Evolutionary conservation across 345 rosid genomes (phyloP).

Genomic region (Viola odorata): DNA sequence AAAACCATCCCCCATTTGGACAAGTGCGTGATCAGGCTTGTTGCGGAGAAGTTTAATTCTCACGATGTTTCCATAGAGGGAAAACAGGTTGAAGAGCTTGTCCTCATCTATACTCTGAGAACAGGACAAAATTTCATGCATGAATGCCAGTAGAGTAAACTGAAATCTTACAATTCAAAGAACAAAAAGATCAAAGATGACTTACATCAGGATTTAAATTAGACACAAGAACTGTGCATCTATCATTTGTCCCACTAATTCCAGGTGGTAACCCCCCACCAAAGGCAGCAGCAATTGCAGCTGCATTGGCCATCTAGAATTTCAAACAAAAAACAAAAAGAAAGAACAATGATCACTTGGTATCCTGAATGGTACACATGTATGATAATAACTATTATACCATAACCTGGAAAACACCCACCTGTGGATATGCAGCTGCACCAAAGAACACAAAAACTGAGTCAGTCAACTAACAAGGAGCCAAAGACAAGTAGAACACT

Average conservation of each 20-base stretch:
- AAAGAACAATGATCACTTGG: conserved; percentile 6
- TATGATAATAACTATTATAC: conserved; percentile 17
- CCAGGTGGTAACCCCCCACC: conserved; percentile 98
- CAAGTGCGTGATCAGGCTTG: conserved; percentile 96
- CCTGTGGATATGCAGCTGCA: conserved; percentile 94
- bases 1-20: conserved; percentile 98
- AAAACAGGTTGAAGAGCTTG: conserved; percentile 91
- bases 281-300: conserved; percentile 94
- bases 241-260: conserved; percentile 85
- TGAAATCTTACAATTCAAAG: background rate
- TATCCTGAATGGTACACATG: conserved; percentile 7
- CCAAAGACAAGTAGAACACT: conserved; percentile 12
- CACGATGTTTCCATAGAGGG: conserved; percentile 91
- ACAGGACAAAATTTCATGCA: conserved; percentile 14
- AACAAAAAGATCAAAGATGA: conserved; percentile 6
- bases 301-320: conserved; percentile 73
- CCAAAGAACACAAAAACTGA: conserved; percentile 9
- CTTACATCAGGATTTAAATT: conserved; percentile 89
- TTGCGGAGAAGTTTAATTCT: conserved; percentile 89
- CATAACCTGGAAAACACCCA: conserved; percentile 39
- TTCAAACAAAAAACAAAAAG: background rate
- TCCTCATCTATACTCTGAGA: conserved; percentile 81
- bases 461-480: conserved; percentile 15
- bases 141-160: conserved; percentile 1
- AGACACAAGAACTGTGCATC: conserved; percentile 86